These are phyloP conservation scores for Plantago lanceolata DNA, from an alignment of 305 asterid species.

Conservation along the genomic window DNA sequence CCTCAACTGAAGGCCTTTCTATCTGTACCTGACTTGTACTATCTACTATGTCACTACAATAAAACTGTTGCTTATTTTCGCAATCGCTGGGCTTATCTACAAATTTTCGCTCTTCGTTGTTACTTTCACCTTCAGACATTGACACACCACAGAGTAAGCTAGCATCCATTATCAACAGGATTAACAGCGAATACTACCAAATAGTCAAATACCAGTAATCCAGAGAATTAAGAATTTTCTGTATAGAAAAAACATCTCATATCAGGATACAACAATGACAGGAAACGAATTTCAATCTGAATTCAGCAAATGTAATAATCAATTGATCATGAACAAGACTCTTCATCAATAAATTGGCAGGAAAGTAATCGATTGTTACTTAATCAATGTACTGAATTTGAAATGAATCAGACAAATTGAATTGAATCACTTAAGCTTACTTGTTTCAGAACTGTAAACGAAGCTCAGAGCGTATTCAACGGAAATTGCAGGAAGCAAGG, in stretches of 20 bases:
- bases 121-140: not conserved
- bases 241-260: not conserved
- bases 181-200: not conserved
- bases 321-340: too few species aligned
- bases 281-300: too few species aligned
- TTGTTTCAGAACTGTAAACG: too few species aligned
- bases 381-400: too few species aligned
- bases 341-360: too few species aligned
- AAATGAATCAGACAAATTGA: too few species aligned
- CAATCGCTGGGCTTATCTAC: constrained; percentile 14
- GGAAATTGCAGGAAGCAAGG: too few species aligned
- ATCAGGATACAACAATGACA: not conserved
- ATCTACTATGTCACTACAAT: constrained; percentile 8
- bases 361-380: too few species aligned
- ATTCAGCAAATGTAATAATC: too few species aligned
- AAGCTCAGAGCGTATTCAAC: too few species aligned
- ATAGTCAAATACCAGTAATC: not conserved
- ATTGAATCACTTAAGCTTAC: too few species aligned
- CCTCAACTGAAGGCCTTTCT: constrained; percentile 10
- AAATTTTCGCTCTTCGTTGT: constrained; percentile 16
- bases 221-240: not conserved
- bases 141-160: constrained; percentile 12
- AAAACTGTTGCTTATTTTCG: constrained; percentile 21
- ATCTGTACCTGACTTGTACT: not conserved
- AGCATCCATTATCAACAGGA: constrained; percentile 30